Evolutionary conservation across 306 rosid genomes (phyloP).

Genomic region (Canavalia ensiformis): DNA sequence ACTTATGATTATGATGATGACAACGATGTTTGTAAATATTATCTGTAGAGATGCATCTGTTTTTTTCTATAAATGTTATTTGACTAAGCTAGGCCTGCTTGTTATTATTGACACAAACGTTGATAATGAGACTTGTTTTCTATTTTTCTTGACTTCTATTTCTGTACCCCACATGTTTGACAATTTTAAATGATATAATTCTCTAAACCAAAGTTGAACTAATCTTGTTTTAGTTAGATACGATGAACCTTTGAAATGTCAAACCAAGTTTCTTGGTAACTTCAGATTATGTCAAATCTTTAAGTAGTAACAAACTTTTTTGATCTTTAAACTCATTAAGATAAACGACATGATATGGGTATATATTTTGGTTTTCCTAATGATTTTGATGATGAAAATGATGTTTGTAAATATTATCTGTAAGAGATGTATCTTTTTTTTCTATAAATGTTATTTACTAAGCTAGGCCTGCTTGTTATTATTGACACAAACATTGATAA

Average conservation of each 20-base stretch:
- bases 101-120: background rate
- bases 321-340: background rate
- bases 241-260: background rate
- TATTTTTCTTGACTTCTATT: background rate
- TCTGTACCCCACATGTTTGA: background rate
- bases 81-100: constrained; percentile 29
- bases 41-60: constrained; percentile 8
- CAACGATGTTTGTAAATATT: constrained; percentile 21
- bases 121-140: background rate
- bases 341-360: background rate
- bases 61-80: background rate
- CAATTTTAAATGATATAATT: background rate
- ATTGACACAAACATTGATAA: background rate
- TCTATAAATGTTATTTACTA: background rate
- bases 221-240: background rate
- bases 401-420: constrained; percentile 21
- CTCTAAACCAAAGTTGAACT: background rate
- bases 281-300: constrained; percentile 15
- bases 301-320: background rate
- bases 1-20: constrained; percentile 9
- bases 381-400: constrained; percentile 10
- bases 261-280: background rate
- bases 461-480: constrained; percentile 19
- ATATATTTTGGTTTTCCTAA: background rate
- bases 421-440: background rate